Conservation (phyloP, 768 basidiomycete species). For the Pleurotus eryngii region DNA sequence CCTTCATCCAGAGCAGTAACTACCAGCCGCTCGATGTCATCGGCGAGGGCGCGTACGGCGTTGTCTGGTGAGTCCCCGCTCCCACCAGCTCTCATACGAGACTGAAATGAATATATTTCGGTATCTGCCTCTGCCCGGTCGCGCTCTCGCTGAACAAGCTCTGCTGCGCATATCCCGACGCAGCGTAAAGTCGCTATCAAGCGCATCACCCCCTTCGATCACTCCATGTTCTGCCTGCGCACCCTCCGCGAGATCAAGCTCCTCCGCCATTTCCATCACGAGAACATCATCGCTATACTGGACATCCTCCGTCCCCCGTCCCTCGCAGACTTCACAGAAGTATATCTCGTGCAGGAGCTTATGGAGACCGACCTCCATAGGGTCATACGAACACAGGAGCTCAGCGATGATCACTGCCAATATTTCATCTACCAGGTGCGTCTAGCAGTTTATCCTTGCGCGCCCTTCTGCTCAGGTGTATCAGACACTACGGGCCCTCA, state of each 20-base stretch:
- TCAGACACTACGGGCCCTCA: constrained; percentile 86
- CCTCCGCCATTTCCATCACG: constrained; percentile 80
- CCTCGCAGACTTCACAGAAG: constrained; percentile 81
- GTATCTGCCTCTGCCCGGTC: background rate
- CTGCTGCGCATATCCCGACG: constrained; percentile 74
- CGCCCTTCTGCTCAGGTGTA: background rate
- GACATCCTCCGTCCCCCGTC: constrained; percentile 85
- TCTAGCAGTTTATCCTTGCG: background rate
- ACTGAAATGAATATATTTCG: background rate
- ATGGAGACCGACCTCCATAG: constrained; percentile 96
- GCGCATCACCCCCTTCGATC: constrained; percentile 92
- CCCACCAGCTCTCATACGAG: constrained; percentile 13
- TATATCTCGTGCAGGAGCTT: constrained; percentile 66
- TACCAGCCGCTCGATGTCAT: constrained; percentile 83
- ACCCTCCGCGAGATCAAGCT: constrained; percentile 92
- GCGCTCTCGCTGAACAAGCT: constrained; percentile 77
- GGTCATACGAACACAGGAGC: constrained; percentile 91
- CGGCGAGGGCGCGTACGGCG: constrained; percentile 94
- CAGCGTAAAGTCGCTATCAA: constrained; percentile 93
- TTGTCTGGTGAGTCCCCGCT: constrained; percentile 56
- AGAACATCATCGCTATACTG: constrained; percentile 92
- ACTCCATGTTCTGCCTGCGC: constrained; percentile 86
- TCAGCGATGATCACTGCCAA: constrained; percentile 94
- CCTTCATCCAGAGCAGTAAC: constrained; percentile 41
- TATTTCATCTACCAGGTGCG: constrained; percentile 94